Evolutionary conservation across 2,329 filamentous ascomycete species (phyloP), one percentile per base, ranked within the genome.

Genomic region (Periconia macrospinosa): DNA sequence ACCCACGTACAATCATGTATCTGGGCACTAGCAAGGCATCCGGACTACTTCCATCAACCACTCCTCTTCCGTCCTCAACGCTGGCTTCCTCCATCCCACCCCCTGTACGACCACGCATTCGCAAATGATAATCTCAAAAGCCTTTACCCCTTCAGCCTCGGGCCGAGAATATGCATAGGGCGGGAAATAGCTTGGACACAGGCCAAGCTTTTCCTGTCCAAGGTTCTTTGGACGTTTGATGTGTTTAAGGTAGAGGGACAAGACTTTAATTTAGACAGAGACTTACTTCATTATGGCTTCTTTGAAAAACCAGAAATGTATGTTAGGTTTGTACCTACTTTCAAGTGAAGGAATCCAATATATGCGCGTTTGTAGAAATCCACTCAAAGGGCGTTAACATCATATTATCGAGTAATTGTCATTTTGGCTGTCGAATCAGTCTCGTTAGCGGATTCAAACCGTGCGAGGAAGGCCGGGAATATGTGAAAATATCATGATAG

Each of bases 1-100:
- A 37, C 30, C 33, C 45, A 48, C 15, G 45, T 48, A 37, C 45
- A 48, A 18, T 37, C 45, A 5, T 48, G 45, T 19, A 17, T 40
- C 30, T 48, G 45, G 45, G 27, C 45, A 15, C 19, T 41, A 40
- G 46, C 30, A 33, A 30, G 46, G 33, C n/a, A 13, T 48, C 33
- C 19, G 33, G 6, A 13, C 5, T 37, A 37, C 11, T 37, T 6
- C 11, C 5, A 6, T 3, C 5, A 37, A 3, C 33, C 33, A 13
- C 33, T 37, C 15, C 5, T 6, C 3, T 37, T 37, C 15, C 5
- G 15, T 5, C 33, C 33, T 13, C 6, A 37, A n/a, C 33, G 33
- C 11, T 37, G 33, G 33, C 33, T 37, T 3, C 33, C 33, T 3
- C 5, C 33, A 3, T 6, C 5, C 11, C 33, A 37, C 11, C 33